These are phyloP conservation scores for Singerocomus inundabilis DNA, from an alignment of 1,284 basidiomycete species.

Conservation along the genomic window DNA sequence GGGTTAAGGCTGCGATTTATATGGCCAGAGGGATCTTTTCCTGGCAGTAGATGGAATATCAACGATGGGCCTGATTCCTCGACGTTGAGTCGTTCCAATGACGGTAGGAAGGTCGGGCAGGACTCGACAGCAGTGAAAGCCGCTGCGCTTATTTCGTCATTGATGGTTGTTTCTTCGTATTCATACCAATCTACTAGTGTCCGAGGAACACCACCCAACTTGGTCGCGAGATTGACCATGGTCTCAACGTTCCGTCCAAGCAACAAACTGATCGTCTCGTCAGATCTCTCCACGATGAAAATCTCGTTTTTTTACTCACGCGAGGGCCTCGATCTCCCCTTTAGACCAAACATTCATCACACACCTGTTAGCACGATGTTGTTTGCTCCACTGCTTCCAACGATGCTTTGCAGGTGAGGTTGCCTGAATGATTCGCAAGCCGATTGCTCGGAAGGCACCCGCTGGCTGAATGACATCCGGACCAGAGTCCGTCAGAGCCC, in stretches of 20 bases:
- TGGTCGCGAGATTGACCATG: background rate
- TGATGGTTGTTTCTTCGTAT: accelerated
- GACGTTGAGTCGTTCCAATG: too few species aligned
- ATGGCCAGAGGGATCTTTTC: too few species aligned
- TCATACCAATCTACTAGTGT: background rate
- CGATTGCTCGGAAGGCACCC: accelerated
- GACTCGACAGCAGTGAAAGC: background rate
- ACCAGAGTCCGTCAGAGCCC: background rate
- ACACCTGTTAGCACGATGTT: background rate
- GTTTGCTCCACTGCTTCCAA: constrained; percentile 1
- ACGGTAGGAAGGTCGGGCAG: accelerated
- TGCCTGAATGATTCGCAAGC: background rate
- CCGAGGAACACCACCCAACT: constrained; percentile 1
- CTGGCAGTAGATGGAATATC: too few species aligned
- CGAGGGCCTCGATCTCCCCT: background rate
- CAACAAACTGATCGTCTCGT: background rate
- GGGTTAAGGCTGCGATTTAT: background rate
- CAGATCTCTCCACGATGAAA: background rate
- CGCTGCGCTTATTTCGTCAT: background rate
- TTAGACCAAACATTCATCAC: constrained; percentile 4
- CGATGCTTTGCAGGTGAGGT: background rate
- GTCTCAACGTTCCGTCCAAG: background rate
- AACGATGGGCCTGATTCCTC: too few species aligned
- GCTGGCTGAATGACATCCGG: accelerated
- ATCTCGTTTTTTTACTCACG: background rate